Evolutionary conservation across 1,139 yeast genomes (phyloP).

Genomic region (Saccharomyces hybrid): DNA sequence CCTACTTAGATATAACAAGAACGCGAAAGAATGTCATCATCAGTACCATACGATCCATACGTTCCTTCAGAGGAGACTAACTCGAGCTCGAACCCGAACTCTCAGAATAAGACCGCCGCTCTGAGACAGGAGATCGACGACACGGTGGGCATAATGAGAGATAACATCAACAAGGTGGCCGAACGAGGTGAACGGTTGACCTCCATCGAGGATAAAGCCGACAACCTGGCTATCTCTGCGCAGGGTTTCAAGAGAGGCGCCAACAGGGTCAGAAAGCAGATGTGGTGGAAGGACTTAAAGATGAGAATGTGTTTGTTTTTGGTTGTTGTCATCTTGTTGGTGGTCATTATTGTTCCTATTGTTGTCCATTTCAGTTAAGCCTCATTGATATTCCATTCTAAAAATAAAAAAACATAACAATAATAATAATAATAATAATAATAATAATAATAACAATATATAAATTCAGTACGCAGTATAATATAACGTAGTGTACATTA

Average conservation of each 20-base stretch:
- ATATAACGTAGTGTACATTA: neutral
- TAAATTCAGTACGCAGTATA: neutral
- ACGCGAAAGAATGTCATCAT: slow-evolving; percentile 51
- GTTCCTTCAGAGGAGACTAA: slow-evolving; percentile 52
- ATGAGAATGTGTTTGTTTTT: slow-evolving; percentile 88
- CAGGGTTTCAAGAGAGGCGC: slow-evolving; percentile 97
- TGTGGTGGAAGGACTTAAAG: slow-evolving; percentile 99
- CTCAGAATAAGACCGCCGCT: slow-evolving; percentile 61
- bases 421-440: neutral
- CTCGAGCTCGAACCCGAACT: slow-evolving; percentile 29
- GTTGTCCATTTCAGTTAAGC: slow-evolving; percentile 70
- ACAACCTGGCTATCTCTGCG: slow-evolving; percentile 85
- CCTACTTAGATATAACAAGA: neutral
- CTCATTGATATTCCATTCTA: neutral
- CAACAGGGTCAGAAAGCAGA: slow-evolving; percentile 92
- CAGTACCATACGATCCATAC: slow-evolving; percentile 87
- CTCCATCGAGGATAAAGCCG: slow-evolving; percentile 89
- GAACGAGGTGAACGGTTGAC: slow-evolving; percentile 92
- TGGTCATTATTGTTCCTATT: slow-evolving; percentile 89
- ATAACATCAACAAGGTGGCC: slow-evolving; percentile 91
- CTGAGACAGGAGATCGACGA: slow-evolving; percentile 91
- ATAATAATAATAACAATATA: neutral
- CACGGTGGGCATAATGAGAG: slow-evolving; percentile 97
- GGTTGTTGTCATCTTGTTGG: slow-evolving; percentile 68
- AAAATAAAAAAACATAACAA: neutral